Evolutionary conservation across 1,284 basidiomycete genomes (phyloP), one percentile per base, ranked within the genome.

Genomic region (Violaceomyces palustris): DNA sequence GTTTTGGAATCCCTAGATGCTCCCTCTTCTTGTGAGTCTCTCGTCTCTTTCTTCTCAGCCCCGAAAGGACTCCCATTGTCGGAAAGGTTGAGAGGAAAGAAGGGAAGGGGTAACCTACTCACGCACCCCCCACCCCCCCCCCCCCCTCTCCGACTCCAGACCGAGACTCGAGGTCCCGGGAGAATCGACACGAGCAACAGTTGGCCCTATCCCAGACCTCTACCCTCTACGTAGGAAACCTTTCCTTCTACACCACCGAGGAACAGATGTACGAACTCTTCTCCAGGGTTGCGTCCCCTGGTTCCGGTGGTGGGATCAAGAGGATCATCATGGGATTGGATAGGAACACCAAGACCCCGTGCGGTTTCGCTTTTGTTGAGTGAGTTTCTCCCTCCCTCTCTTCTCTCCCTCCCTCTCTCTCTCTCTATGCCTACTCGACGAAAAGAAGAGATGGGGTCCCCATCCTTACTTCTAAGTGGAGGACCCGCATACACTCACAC

Each of bases 191-290:
- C 17, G 62, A 77, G 14, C 78, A 79, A 55, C 74, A 78, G 36
- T 71, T 74, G n/a, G 72, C 78, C 9, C 73, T 81, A 11, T 74
- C 75, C 15, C 62, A 72, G 14, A 79, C 78, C 1, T 74, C 73
- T 5, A 81, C 80, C 1, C 77, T 81, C 17, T 79, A 96, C 82
- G 85, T 98, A 68, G 94, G 65, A 42, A 69, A 69, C 33, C 54
- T 69, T 4, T 65, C 59, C 10, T 69, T 69, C 56, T 64, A 88
- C 77, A 97, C 92, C 9, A 97, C 93, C 37, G 94, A 99, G 77
- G 92, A 97, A 73, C 94, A 99, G 77, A 97, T 99, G 76, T 97
- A 97, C 77, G 93, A 98, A 75, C 77, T 98, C 39, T 99, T 98
- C 76, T 83, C 85, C 46, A 88, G 89, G 77, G 94, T 91, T 63